Evolutionary conservation across 2,329 filamentous ascomycete species (phyloP), one percentile per base, ranked within the genome.

Genomic region (Verticillium dahliae): DNA sequence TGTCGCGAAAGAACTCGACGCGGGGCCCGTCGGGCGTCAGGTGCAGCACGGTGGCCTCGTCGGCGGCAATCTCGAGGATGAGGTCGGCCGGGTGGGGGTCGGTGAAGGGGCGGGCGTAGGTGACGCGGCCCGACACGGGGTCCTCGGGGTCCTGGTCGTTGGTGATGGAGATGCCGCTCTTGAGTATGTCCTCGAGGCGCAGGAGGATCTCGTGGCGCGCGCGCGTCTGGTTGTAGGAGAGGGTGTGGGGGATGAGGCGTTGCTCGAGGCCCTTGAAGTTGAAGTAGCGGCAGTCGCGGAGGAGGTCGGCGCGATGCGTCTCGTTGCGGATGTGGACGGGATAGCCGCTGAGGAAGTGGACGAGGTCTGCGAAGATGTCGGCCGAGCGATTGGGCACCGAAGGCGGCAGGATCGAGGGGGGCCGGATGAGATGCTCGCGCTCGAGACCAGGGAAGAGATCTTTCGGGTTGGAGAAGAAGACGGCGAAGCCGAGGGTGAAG

Each of bases 201-300:
- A 98, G 80, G 4, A 86, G 76, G 18, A 98, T 96, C 75, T 98
- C 93, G 3, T 85, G 81, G 57, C 84, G 84, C 15, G 82, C 78
- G 2, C 89, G 83, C 15, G 83, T 76, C 39, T 90, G 83, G 69
- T 97, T 97, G 74, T 86, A 92, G 59, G 82, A 85, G 63, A 94
- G 89, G 34, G 85, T 74, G 73, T 93, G 90, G 0, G 90, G 86
- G 54, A 97, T 89, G 11, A 98, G 80, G 65, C 86, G 88, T 75
- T 98, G 94, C 76, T 98, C 94, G 0, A 97, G 78, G 0, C 92
- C 92, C 71, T 93, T 94, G 68, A 98, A 88, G 72, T 97, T 92
- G 74, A 94, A 97, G 74, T 97, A 98, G 59, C 91, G 87, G 65
- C 91, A 95, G 73, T 98, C 94, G 50, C 90, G 84, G 1, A 98